These are phyloP conservation scores for Neurospora intermedia DNA, from an alignment of 495 filamentous ascomycete species.

Conservation along the genomic window DNA sequence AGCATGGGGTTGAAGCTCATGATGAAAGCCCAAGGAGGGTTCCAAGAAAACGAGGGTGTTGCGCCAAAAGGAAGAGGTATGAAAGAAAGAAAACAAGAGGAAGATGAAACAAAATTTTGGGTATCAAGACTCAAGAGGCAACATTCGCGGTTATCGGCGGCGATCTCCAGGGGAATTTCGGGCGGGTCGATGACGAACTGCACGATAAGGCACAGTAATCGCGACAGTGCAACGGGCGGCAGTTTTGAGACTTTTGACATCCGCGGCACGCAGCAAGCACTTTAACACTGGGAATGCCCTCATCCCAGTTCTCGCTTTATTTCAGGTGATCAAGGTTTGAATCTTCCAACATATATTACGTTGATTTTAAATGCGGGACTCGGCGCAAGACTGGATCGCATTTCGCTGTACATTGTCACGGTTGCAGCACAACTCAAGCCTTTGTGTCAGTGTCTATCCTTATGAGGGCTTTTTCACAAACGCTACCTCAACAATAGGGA, in stretches of 20 bases:
- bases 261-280: background rate
- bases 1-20: slow-evolving; percentile 10
- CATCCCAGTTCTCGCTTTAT: too few species aligned
- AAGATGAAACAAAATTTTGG: background rate
- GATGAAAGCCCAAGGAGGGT: background rate
- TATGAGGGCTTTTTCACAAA: background rate
- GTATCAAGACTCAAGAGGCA: background rate
- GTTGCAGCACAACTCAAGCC: background rate
- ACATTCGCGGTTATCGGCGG: background rate
- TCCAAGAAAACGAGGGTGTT: background rate
- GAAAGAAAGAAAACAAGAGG: background rate
- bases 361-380: too few species aligned
- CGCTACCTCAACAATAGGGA: background rate
- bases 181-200: slow-evolving; percentile 1
- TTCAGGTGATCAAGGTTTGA: too few species aligned
- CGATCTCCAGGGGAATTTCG: background rate
- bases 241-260: background rate
- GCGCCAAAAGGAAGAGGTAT: too few species aligned
- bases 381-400: too few species aligned
- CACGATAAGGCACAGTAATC: slow-evolving; percentile 1
- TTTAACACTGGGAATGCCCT: background rate
- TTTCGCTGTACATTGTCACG: background rate
- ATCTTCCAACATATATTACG: too few species aligned
- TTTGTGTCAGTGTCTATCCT: background rate
- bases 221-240: background rate